Base-by-base conservation (phyloP, 257 asterid species). In the Lavandula angustifolia region DNA sequence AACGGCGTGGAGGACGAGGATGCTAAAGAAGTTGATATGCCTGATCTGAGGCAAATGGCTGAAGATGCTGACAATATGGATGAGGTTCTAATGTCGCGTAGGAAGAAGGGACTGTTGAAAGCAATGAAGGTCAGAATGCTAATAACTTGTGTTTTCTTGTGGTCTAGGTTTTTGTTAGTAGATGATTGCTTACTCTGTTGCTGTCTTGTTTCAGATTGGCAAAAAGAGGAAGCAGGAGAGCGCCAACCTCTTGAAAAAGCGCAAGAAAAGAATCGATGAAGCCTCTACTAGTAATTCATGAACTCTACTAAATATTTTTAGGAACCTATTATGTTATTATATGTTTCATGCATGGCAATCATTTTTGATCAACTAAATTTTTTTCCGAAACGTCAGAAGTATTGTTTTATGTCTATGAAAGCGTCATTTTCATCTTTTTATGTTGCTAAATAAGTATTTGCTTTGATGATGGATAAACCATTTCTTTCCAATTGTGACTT, bases 51-150 rank as follows among this genome's bases (percentile, higher is more conserved):
- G 22, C 96, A 89, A 80, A 54, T 68, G 47, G 84, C 79, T 5
- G 66, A 66, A 74, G 97, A 94, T 78, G 83, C 34, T 9, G 76
- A 44, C 42, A 73, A 54, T 68, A 71, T 80, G 86, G 68, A 88
- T 3, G 79, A 64, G 80, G 14, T 79, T 22, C 9, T 38, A 62
- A 83, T 90, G 96, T 16, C 92, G 0, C 92, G 91, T 54, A 87
- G 70, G 67, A 83, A 70, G 85, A 77, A 85, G 60, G 76, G 76
- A 73, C 78, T 94, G 16, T 48, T 66, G 6, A 71, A 75, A 4
- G 94, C 97, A n/a, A 88, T 86, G 83, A 62, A 76, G 91, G 96
- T 90, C 68, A 75, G 65, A 52, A 68, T 58, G 14, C 42, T 13
- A 27, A 51, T 42, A 35, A 29, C 33, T 34, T 47, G 5, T 42